These are phyloP conservation scores for Colletotrichum echinochloae DNA, from an alignment of 2,329 filamentous ascomycete species.

Conservation along the genomic window DNA sequence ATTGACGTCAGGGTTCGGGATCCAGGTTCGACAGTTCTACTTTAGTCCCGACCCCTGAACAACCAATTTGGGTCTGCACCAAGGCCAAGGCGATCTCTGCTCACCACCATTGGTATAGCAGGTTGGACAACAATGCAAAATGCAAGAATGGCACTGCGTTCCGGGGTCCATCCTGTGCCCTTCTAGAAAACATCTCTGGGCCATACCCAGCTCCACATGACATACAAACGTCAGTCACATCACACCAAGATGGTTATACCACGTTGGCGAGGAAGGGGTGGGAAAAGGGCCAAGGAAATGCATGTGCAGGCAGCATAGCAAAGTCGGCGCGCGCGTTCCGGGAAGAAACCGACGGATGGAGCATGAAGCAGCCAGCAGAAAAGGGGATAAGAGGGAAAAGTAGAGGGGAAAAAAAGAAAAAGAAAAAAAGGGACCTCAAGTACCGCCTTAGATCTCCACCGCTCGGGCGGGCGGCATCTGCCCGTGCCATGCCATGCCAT, in stretches of 20 bases:
- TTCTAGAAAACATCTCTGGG: constrained; percentile 23
- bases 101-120: no score
- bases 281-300: background rate
- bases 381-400: background rate
- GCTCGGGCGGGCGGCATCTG: constrained; percentile 36
- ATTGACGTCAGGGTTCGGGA: constrained; percentile 36
- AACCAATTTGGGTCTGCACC: no score
- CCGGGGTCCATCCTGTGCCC: constrained; percentile 7
- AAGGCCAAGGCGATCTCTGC: no score
- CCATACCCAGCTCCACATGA: background rate
- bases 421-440: background rate
- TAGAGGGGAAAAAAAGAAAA: no score
- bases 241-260: background rate
- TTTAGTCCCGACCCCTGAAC: background rate
- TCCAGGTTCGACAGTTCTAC: background rate
- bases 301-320: background rate
- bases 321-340: constrained; percentile 5
- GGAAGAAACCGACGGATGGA: constrained; percentile 17
- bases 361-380: no score
- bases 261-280: background rate
- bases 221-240: background rate
- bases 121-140: background rate
- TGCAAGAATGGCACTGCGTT: background rate
- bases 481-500: background rate
- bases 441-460: constrained; percentile 29